phyloP scores from a whole-genome alignment of 2,329 filamentous ascomycete genomes.

The Aspergillus luchuensis region DNA sequence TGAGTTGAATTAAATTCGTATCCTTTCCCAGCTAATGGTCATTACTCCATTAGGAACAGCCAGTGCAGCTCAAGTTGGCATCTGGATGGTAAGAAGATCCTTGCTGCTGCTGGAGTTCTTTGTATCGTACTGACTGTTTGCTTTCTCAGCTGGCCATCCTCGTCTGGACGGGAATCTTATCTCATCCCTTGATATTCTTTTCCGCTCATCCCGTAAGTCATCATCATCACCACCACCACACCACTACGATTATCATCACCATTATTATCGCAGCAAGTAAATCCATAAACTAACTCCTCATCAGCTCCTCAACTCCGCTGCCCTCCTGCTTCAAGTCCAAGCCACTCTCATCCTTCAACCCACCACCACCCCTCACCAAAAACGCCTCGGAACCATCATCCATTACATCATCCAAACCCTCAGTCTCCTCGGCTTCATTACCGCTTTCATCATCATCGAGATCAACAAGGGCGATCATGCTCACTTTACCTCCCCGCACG shows the following conservation, averaged over 20 bases:
- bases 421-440: constrained; percentile 45
- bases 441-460: constrained; percentile 50
- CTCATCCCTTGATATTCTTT: constrained; percentile 74
- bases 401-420: constrained; percentile 71
- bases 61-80: constrained; percentile 75
- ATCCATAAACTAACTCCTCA: not conserved
- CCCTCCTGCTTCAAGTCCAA: constrained; percentile 74
- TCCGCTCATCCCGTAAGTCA: constrained; percentile 78
- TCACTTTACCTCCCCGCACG: constrained; percentile 75
- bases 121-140: not conserved
- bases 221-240: constrained; percentile 17
- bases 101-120: no score
- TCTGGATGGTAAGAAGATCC: constrained; percentile 60
- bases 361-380: constrained; percentile 75
- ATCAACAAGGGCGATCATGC: constrained; percentile 78
- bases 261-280: not conserved
- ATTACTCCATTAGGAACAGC: constrained; percentile 66
- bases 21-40: not conserved
- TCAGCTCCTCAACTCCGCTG: constrained; percentile 62
- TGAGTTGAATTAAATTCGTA: not conserved
- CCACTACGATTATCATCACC: constrained; percentile 28
- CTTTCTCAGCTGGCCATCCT: constrained; percentile 63
- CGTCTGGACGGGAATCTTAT: constrained; percentile 77
- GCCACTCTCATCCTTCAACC: constrained; percentile 85
- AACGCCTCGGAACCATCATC: constrained; percentile 61